A percentile compares a stretch with the other conserved stretches of the same genome.
phyloP scores from a whole-genome alignment of 1,284 basidiomycete species.

The Agroathelia rolfsii region DNA sequence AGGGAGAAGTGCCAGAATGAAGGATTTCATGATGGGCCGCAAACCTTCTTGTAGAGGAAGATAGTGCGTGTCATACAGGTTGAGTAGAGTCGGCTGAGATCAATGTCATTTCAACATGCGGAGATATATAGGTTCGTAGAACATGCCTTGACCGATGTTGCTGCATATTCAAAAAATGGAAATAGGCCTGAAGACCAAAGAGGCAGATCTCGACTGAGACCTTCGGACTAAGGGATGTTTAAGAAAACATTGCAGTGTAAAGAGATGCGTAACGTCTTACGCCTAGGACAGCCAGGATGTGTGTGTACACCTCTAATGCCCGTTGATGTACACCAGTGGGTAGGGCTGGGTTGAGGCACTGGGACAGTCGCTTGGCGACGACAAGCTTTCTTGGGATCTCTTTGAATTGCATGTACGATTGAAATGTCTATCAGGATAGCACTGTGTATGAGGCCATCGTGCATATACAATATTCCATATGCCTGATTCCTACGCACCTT shows the following conservation, averaged over 20 bases:
- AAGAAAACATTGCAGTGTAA: conserved; percentile 5
- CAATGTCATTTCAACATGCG: conserved; percentile 3
- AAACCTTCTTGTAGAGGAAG: conserved; percentile 77
- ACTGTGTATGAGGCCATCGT: not conserved
- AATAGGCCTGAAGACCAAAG: conserved; percentile 96
- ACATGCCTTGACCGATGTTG: conserved; percentile 83
- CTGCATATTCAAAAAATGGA: conserved; percentile 97
- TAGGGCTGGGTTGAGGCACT: conserved; percentile 94
- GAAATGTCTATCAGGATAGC: conserved; percentile 59
- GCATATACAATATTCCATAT: not conserved
- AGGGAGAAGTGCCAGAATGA: conserved; percentile 88
- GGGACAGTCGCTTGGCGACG: conserved; percentile 90
- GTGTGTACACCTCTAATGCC: conserved; percentile 90
- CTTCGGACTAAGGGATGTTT: conserved; percentile 56
- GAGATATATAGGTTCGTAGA: conserved; percentile 2
- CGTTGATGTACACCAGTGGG: conserved; percentile 96
- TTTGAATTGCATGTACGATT: conserved; percentile 85
- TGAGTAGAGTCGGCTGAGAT: conserved; percentile 69
- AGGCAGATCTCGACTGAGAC: conserved; percentile 78
- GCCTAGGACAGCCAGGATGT: conserved; percentile 85
- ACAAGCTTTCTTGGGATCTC: conserved; percentile 93
- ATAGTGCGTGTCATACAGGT: conserved; percentile 85
- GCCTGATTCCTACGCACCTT: conserved; percentile 50
- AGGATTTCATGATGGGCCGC: conserved; percentile 86
- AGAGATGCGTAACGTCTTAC: conserved; percentile 34